These are phyloP conservation scores for Telopea speciosissima DNA, from an alignment of 177 flowering plant species.

Conservation along the genomic window DNA sequence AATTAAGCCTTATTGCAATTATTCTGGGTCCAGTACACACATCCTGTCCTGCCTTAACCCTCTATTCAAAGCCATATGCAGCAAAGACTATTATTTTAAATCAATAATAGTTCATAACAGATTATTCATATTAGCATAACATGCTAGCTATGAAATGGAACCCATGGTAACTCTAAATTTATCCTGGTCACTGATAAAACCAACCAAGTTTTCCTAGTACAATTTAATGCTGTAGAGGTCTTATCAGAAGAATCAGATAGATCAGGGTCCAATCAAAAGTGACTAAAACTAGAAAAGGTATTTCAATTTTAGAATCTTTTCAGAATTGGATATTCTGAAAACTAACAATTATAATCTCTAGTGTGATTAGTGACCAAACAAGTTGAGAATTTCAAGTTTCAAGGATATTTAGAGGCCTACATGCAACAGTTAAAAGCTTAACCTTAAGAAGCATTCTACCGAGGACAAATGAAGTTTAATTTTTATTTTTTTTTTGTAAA, in stretches of 20 bases:
- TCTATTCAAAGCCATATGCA: too few species aligned
- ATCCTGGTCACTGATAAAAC: background rate
- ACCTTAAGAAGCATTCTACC: background rate
- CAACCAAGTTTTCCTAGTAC: background rate
- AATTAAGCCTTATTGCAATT: too few species aligned
- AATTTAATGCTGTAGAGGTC: background rate
- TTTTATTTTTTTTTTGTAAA: too few species aligned
- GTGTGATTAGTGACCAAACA: background rate
- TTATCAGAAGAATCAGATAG: background rate
- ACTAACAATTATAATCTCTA: background rate
- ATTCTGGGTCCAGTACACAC: too few species aligned
- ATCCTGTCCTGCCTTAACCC: too few species aligned
- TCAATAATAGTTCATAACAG: background rate
- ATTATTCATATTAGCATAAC: background rate
- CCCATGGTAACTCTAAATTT: background rate
- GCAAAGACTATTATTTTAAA: too few species aligned
- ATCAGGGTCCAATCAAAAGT: background rate
- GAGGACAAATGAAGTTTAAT: background rate
- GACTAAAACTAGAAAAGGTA: background rate
- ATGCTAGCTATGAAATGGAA: too few species aligned
- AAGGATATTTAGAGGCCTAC: background rate
- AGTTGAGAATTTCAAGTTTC: background rate
- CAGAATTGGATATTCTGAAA: background rate
- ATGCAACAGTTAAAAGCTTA: background rate
- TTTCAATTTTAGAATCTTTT: background rate